Evolutionary conservation across 768 basidiomycete genomes (phyloP).

Genomic region (Mycena belliarum): DNA sequence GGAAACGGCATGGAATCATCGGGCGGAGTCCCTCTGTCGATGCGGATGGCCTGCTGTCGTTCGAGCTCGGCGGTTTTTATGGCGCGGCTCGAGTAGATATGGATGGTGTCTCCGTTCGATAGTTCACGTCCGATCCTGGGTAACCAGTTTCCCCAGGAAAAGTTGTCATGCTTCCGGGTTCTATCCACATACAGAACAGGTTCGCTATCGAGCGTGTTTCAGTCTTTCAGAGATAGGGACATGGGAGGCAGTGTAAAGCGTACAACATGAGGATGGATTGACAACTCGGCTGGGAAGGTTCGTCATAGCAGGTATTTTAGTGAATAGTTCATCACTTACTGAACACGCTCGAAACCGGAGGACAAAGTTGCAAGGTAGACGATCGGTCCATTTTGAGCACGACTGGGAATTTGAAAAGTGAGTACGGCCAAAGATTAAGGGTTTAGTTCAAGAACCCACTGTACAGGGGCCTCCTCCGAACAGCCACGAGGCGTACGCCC

Average conservation of each 20-base stretch:
- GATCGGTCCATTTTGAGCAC: slow-evolving; percentile 4
- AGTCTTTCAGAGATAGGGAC: no score
- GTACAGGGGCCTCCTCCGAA: slow-evolving; percentile 11
- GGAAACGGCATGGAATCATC: neutral
- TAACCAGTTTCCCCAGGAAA: neutral
- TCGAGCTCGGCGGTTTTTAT: neutral
- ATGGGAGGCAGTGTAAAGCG: neutral
- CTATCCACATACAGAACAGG: neutral
- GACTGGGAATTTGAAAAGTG: neutral
- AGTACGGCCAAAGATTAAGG: no score
- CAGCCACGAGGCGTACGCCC: slow-evolving; percentile 6
- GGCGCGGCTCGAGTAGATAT: neutral
- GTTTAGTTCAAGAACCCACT: no score
- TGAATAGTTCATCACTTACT: neutral
- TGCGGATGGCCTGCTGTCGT: neutral
- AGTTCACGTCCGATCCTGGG: neutral
- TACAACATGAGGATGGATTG: neutral
- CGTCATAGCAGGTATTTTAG: no score
- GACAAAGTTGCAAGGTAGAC: neutral
- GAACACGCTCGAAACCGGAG: neutral
- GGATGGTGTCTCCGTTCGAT: neutral
- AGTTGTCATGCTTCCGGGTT: neutral
- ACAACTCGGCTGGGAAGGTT: neutral
- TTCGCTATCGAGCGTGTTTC: no score
- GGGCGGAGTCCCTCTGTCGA: neutral